phyloP scores from a whole-genome alignment of 768 basidiomycete species.

The Agaricus sinodeliciosus region DNA sequence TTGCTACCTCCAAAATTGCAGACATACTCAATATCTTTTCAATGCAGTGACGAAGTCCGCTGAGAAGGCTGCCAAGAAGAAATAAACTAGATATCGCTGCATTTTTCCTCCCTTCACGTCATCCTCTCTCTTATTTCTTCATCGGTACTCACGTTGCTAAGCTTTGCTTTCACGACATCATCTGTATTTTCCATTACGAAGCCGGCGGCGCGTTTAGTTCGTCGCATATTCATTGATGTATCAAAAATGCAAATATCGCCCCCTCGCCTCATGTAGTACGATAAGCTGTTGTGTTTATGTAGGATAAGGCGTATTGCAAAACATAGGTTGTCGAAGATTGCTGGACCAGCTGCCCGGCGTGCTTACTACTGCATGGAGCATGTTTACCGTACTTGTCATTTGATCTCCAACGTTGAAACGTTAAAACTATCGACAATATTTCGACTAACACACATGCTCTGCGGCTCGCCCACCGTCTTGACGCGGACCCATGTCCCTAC shows the following conservation, averaged over 20 bases:
- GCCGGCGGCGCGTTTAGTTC: slow-evolving; percentile 14
- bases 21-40: slow-evolving; percentile 7
- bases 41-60: slow-evolving; percentile 83
- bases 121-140: slow-evolving; percentile 37
- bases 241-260: slow-evolving; percentile 12
- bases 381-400: too few species aligned
- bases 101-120: slow-evolving; percentile 37
- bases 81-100: slow-evolving; percentile 80
- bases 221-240: slow-evolving; percentile 17
- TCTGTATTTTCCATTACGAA: slow-evolving; percentile 39
- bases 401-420: neutral
- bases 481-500: slow-evolving; percentile 74
- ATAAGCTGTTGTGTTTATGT: slow-evolving; percentile 15
- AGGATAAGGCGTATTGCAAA: slow-evolving; percentile 10
- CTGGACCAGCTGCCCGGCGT: too few species aligned
- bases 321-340: slow-evolving; percentile 10
- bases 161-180: slow-evolving; percentile 26
- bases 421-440: neutral
- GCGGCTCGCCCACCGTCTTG: slow-evolving; percentile 36
- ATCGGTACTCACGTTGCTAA: slow-evolving; percentile 31
- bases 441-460: slow-evolving; percentile 70
- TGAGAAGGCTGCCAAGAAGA: slow-evolving; percentile 95
- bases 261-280: slow-evolving; percentile 16
- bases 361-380: too few species aligned
- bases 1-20: neutral